These are phyloP conservation scores for Adiantum capillusveneris DNA, from an alignment of 75 land plant species.

Conservation along the genomic window DNA sequence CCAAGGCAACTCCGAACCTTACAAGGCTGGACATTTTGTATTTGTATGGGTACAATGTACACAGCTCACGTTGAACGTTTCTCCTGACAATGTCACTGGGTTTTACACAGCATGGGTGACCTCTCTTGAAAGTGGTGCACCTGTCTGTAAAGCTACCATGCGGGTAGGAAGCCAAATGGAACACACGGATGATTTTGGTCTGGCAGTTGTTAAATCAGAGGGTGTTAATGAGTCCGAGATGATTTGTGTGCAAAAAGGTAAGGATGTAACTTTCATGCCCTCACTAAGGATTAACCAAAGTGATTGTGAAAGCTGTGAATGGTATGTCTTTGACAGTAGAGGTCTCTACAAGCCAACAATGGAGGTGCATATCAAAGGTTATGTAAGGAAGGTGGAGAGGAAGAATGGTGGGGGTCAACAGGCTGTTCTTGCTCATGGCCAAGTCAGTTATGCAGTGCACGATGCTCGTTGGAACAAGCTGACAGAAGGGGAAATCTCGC, in stretches of 20 bases:
- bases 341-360: background rate
- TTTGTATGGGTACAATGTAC: background rate
- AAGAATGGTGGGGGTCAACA: background rate
- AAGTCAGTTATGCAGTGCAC: background rate
- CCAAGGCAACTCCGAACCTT: background rate
- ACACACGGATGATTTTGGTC: background rate
- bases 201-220: background rate
- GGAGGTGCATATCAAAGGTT: slow-evolving; percentile 2
- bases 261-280: background rate
- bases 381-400: background rate
- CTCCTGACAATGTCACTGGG: background rate
- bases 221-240: background rate
- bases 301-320: background rate
- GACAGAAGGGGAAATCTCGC: background rate
- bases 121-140: background rate
- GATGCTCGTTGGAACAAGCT: background rate
- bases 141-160: background rate
- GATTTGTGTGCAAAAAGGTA: background rate
- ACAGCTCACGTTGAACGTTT: background rate
- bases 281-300: background rate
- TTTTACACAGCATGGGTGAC: background rate
- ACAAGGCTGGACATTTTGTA: background rate
- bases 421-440: background rate
- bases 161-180: background rate
- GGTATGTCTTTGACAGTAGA: background rate